Evolutionary conservation across 1,284 basidiomycete genomes (phyloP).

Genomic region (Polyporus tsugae): DNA sequence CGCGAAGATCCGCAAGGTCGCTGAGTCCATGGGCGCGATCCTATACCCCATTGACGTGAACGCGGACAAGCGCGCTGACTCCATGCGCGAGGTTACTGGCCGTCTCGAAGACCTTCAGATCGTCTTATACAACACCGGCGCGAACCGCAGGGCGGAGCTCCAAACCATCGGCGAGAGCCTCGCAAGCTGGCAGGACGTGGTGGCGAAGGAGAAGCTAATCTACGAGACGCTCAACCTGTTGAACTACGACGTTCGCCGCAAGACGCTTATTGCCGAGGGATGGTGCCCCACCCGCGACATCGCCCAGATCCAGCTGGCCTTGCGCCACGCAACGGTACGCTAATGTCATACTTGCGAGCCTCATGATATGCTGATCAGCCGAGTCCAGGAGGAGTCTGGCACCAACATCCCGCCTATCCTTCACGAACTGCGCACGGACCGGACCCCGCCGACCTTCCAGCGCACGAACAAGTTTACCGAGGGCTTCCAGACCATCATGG

Average conservation of each 20-base stretch:
- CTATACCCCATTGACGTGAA: slow-evolving; percentile 97
- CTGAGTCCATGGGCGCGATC: slow-evolving; percentile 98
- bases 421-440: slow-evolving; percentile 89
- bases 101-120: slow-evolving; percentile 94
- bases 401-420: slow-evolving; percentile 93
- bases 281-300: slow-evolving; percentile 98
- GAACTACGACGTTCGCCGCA: slow-evolving; percentile 92
- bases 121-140: slow-evolving; percentile 91
- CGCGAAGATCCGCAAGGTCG: slow-evolving; percentile 97
- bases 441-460: slow-evolving; percentile 95
- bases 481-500: slow-evolving; percentile 98
- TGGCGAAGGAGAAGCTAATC: slow-evolving; percentile 95
- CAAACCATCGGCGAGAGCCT: slow-evolving; percentile 88
- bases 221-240: slow-evolving; percentile 95
- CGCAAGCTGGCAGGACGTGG: slow-evolving; percentile 93
- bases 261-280: slow-evolving; percentile 96
- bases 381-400: slow-evolving; percentile 87
- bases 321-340: slow-evolving; percentile 90
- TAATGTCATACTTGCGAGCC: not conserved
- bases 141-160: slow-evolving; percentile 87
- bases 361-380: not conserved
- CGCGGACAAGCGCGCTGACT: slow-evolving; percentile 90
- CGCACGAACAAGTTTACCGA: slow-evolving; percentile 97
- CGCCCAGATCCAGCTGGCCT: slow-evolving; percentile 84
- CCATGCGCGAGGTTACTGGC: slow-evolving; percentile 87